A percentile compares a stretch with the other conserved stretches of the same genome.
These are phyloP conservation scores for Hypoxylon sp. DNA, from an alignment of 2,329 filamentous ascomycete genomes.

Conservation along the genomic window DNA sequence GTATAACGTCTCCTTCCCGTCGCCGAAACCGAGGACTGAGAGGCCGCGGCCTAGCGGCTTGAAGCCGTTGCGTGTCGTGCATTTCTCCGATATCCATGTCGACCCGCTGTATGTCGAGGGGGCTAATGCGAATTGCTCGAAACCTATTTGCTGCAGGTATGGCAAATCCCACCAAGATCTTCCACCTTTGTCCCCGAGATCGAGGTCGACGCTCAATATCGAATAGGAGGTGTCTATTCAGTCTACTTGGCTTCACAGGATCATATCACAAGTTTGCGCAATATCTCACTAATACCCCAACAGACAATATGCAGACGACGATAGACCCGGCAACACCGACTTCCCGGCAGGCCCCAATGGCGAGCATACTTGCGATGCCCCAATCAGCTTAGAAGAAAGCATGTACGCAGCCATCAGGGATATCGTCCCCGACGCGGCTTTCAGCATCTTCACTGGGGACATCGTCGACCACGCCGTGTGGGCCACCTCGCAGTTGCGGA, in stretches of 20 bases:
- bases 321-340: slow-evolving; percentile 62
- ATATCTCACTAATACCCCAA: slow-evolving; percentile 15
- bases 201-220: too few relatives aligned
- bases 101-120: slow-evolving; percentile 67
- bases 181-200: not conserved
- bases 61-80: slow-evolving; percentile 65
- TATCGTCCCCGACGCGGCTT: slow-evolving; percentile 61
- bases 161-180: slow-evolving; percentile 25
- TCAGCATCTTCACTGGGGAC: slow-evolving; percentile 71
- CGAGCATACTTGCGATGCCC: slow-evolving; percentile 66
- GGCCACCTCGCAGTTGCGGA: slow-evolving; percentile 56
- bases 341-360: slow-evolving; percentile 66
- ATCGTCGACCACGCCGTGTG: slow-evolving; percentile 66
- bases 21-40: slow-evolving; percentile 53
- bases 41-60: slow-evolving; percentile 59
- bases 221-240: too few relatives aligned
- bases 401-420: slow-evolving; percentile 65
- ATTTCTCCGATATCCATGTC: slow-evolving; percentile 71
- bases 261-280: too few relatives aligned
- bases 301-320: slow-evolving; percentile 60
- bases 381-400: slow-evolving; percentile 64
- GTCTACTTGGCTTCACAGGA: too few relatives aligned
- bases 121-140: slow-evolving; percentile 66
- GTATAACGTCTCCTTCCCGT: slow-evolving; percentile 60
- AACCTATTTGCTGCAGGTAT: slow-evolving; percentile 70